Base-by-base conservation (phyloP, 2,329 filamentous ascomycete species). In the Xylariaceae sp. region DNA sequence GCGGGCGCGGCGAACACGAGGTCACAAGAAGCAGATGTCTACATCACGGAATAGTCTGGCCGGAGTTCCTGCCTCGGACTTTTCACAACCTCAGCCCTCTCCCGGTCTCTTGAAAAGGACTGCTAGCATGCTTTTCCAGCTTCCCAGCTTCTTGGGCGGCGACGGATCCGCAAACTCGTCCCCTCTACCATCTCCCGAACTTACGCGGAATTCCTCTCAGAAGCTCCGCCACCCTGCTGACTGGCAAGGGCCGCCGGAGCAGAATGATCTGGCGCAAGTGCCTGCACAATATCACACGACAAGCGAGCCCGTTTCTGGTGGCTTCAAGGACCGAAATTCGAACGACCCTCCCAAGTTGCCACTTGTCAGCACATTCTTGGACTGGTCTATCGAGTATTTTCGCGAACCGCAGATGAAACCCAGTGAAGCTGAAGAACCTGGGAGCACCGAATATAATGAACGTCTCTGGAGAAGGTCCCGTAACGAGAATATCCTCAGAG, bases 341-440 rank as follows among this genome's bases (percentile, higher is more conserved):
- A 70, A 74, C 1, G 69, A 79, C 39, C 54, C 71, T 9, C 84
- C 87, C 2, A 65, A 64, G 11, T 75, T 97, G 19, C 93, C 93
- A 1, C 64, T 98, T 15, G 77, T 78, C 45, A 95, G 89, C 61
- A 83, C 77, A 8, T 95, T 97, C 64, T 74, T 95, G 48, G 88
- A 95, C 49, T 98, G 91, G 90, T 95, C 90, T 3, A 89, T 93
- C 34, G 91, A 91, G 64, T 97, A 98, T 63, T 98, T 97, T 74
- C 87, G 90, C 22, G 90, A 97, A 63, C 93, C 93, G 24, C 93
- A 98, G 65, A 97, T 98, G 93, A 94, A 93, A 60, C 85, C 89
- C 3, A 90, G 87, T 43, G 93, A 98, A 62, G 87, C 90, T 18
- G 93, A 98, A 55, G 93, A 98, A 60, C 93, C 93, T 12, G 93